phyloP scores from a whole-genome alignment of 352 stramenopile genomes.

The Albugo laibachii region DNA sequence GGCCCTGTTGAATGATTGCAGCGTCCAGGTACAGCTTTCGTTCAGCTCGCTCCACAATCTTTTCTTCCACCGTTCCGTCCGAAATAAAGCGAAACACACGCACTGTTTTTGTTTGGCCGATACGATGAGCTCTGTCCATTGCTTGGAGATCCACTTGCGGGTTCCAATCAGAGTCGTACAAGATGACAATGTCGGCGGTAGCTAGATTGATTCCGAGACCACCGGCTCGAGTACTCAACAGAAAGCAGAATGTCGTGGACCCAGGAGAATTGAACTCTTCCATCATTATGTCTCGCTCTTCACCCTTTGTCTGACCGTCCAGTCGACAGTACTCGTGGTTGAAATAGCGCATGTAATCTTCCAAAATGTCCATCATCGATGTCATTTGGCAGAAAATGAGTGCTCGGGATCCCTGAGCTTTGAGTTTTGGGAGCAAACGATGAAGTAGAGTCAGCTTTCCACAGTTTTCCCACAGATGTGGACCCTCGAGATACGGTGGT shows the following conservation, averaged over 20 bases:
- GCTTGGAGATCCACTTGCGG: slow-evolving; percentile 96
- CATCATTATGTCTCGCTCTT: slow-evolving; percentile 84
- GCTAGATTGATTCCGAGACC: slow-evolving; percentile 97
- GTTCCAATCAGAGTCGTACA: slow-evolving; percentile 98
- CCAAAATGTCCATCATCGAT: slow-evolving; percentile 97
- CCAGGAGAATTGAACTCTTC: slow-evolving; percentile 95
- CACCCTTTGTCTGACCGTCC: slow-evolving; percentile 66
- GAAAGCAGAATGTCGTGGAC: slow-evolving; percentile 93
- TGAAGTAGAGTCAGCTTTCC: slow-evolving; percentile 97
- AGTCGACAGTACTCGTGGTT: slow-evolving; percentile 70
- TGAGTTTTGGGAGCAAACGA: slow-evolving; percentile 76
- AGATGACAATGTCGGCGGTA: slow-evolving; percentile 97
- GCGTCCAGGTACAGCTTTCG: slow-evolving; percentile 98
- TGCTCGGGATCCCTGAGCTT: slow-evolving; percentile 79
- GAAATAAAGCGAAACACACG: slow-evolving; percentile 98
- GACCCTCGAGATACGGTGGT: slow-evolving; percentile 91
- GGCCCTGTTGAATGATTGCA: slow-evolving; percentile 97
- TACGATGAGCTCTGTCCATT: slow-evolving; percentile 95
- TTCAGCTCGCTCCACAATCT: slow-evolving; percentile 95
- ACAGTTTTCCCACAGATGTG: slow-evolving; percentile 96
- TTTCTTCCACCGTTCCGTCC: slow-evolving; percentile 96
- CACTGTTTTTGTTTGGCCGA: slow-evolving; percentile 96
- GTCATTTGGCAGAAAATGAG: slow-evolving; percentile 99
- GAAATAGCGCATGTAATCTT: slow-evolving; percentile 95
- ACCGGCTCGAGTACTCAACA: slow-evolving; percentile 92